Evolutionary conservation across 345 rosid genomes (phyloP).

Genomic region (Kernera saxatilis): DNA sequence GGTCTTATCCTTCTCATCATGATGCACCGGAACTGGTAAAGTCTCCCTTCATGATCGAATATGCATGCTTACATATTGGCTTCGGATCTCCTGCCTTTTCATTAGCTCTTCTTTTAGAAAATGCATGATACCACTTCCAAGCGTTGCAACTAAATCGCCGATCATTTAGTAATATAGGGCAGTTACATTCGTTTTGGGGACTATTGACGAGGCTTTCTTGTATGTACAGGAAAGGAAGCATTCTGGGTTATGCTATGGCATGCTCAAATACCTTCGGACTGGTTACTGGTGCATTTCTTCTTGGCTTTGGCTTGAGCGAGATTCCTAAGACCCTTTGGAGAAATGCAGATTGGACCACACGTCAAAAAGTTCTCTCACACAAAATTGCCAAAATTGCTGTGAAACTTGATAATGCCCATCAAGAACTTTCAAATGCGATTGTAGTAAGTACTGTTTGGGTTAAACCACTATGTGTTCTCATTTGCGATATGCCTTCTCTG

Average conservation of each 20-base stretch:
- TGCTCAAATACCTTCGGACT: slow-evolving; percentile 99
- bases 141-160: not conserved
- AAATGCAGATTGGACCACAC: slow-evolving; percentile 87
- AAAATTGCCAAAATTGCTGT: slow-evolving; percentile 97
- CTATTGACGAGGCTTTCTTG: not conserved
- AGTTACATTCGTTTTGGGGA: not conserved
- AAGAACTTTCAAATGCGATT: slow-evolving; percentile 94
- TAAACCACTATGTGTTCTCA: not conserved
- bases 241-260: slow-evolving; percentile 95
- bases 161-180: not conserved
- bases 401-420: slow-evolving; percentile 96
- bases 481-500: not conserved
- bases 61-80: not conserved
- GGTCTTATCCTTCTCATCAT: slow-evolving; percentile 87
- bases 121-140: not conserved
- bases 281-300: slow-evolving; percentile 98
- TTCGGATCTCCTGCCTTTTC: not conserved
- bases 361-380: slow-evolving; percentile 96
- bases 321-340: slow-evolving; percentile 89
- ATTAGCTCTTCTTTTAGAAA: not conserved
- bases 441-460: slow-evolving; percentile 50
- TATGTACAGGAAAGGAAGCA: slow-evolving; percentile 45
- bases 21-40: slow-evolving; percentile 57
- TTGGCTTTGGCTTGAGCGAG: slow-evolving; percentile 97
- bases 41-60: not conserved